Base-by-base conservation (phyloP, 2,329 filamentous ascomycete genomes). In the Fusarium illudens region DNA sequence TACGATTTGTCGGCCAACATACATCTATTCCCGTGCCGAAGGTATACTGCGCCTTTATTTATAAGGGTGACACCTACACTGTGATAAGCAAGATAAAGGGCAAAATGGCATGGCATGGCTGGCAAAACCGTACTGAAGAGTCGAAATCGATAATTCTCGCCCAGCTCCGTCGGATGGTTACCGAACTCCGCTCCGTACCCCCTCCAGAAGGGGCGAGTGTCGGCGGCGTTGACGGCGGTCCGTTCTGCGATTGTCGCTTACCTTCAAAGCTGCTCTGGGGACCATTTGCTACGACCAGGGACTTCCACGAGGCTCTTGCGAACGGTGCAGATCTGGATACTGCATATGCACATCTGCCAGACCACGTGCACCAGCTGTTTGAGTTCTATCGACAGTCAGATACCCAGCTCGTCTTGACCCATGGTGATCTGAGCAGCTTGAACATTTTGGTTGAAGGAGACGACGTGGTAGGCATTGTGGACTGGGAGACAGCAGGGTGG, bases 1-100 rank as follows among this genome's bases (percentile, higher is more conserved):
- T 84, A 75, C 65, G 75, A 29, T 83, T 79, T 49, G 62, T 84
- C 48, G 74, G 77, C 6, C 46, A 73, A 13, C 74, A 82, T 51
- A 84, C 82, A 5, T 75, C 74, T 3, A 76, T 84, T 25, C 82
- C 81, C 6, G 79, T 84, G 2, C 83, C 83, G 2, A 76, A 78
- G 25, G 74, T 84, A 1, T 75, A 81, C 64, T 80, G 72, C 63
- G 76, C 81, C 13, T 84, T 83, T 60, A 52, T 68, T 3, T 71
- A 78, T 56, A 72, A 75, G 20, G 75, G 72, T 17, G 55, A 60
- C 12, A 70, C 77, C 1, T 84, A 83, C 63, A 82, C 84, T 56
- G 71, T 83, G 2, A 84, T 84, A 81, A 69, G 77, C 30, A 57
- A 75, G 39, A 76, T 82, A 27, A 51, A 72, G 4, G 79, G 80